Evolutionary conservation across 2,329 filamentous ascomycete genomes (phyloP), one percentile per base, ranked within the genome.

Genomic region (Ambrosiella xylebori): DNA sequence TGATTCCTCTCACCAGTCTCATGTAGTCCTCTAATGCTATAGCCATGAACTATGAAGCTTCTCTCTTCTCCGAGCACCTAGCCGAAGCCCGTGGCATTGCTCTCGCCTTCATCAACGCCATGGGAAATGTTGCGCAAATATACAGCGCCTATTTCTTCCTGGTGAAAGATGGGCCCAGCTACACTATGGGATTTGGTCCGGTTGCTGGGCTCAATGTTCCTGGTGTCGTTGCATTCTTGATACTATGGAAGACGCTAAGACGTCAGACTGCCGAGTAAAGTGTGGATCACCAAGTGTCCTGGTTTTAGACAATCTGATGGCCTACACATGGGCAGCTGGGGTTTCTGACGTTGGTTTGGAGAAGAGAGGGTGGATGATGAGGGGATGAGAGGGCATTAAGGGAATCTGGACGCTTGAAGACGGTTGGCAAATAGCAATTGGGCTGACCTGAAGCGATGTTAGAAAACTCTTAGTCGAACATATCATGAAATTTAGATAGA

Each of bases 61-160:
- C 73, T 0, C 76, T 74, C 0, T 79, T 80, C 62, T 72, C 71
- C 1, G 65, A 68, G 13, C 74, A 79, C 70, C 68, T 70, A 17
- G 70, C 70, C 0, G 76, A 80, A 62, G 71, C 71, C 1, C 66
- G 75, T 71, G 73, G 57, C 69, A 76, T 60, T 68, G 69, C 51
- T 65, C 35, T 79, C 37, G 77, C 76, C 1, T 65, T 79, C 6
- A 73, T 80, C 54, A 79, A 80, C 63, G 75, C 75, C 0, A 68
- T 78, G 63, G 77, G 75, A 2, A 79, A 79, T 58, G 65, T 79
- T 1, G 74, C 76, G 0, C 74, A 77, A 61, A 79, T 80, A 7
- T 80, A 79, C 58, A 76, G 77, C 8, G 71, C 74, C 64, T 73
- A 78, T 61, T 63, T 80, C 2, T 80, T 78, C 65, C 77, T 76